Evolutionary conservation across 2,329 filamentous ascomycete genomes (phyloP), one percentile per base, ranked within the genome.

Genomic region (Phialophora verrucosa): DNA sequence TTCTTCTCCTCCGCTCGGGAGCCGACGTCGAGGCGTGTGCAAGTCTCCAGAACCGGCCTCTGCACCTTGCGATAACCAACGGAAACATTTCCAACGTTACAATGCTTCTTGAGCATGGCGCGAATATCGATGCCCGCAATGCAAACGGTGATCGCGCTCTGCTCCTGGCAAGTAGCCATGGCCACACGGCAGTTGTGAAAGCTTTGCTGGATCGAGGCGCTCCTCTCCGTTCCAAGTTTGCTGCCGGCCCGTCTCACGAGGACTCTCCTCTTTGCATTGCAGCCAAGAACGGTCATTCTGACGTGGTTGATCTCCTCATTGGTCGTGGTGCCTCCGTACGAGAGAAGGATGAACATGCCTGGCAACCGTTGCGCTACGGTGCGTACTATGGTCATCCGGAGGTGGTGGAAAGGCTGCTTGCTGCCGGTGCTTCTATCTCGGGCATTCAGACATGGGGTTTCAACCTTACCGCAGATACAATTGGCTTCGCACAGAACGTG

Each of bases 341-440:
- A 32, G 53, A 55, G 25, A 55, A 55, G 53, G 53, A 55, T 20
- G 53, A 55, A 20, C 53, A 55, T 35, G 53, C 53, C 12, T 55
- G 53, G 53, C 53, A 31, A 32, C 25, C 53, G 8, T 32, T 55
- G 29, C 53, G 53, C 27, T 55, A 55, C 17, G 53, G 53, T 20
- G 53, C 53, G 1, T 35, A 55, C 29, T 55, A 55, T 55, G 53
- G 53, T 35, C 53, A 55, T 35, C 53, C 53, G 20, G 53, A 55
- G 27, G 53, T 55, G 25, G 53, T 55, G 27, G 53, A 55, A 17
- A 55, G 53, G 53, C 53, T 55, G 1, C 53, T 55, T 35, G 53
- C 53, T 20, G 53, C 53, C 4, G 53, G 53, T 17, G 53, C 53
- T 7, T 55, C 53, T 2, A 55, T 55, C n/a, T 20, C 29, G 10